Evolutionary conservation across 306 rosid species (phyloP).

Genomic region (Quercus glauca): DNA sequence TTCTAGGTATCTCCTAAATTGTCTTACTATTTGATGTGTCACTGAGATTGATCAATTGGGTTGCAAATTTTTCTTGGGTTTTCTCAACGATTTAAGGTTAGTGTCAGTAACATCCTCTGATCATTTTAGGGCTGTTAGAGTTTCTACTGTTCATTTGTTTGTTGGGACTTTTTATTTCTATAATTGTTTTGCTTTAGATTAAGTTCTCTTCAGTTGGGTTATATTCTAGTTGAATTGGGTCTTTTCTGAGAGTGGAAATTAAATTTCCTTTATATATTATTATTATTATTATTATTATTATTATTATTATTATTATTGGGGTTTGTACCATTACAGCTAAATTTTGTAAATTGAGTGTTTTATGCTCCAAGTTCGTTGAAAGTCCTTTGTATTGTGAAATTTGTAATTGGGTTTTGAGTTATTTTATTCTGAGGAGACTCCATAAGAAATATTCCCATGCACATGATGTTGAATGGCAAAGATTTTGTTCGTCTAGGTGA

Average conservation of each 20-base stretch:
- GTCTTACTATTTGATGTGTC: neutral
- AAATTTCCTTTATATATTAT: neutral
- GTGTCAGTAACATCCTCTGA: neutral
- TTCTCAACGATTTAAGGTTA: neutral
- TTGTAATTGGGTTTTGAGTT: neutral
- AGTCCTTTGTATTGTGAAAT: neutral
- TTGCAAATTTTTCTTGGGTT: neutral
- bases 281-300: too few relatives aligned
- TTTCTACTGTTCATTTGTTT: neutral
- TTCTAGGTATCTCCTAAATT: neutral
- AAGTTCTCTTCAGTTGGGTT: neutral
- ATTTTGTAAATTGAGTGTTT: constrained; percentile 7
- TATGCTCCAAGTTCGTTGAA: neutral
- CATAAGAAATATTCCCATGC: neutral
- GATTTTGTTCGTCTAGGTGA: constrained; percentile 16
- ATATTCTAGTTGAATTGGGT: constrained; percentile 12
- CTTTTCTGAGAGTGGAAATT: neutral
- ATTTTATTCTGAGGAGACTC: neutral
- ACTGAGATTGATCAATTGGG: neutral
- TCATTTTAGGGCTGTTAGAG: neutral
- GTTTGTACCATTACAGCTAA: neutral
- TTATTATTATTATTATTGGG: neutral
- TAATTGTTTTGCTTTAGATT: neutral
- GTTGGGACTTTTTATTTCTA: neutral
- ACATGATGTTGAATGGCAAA: constrained; percentile 31